Conservation (phyloP, 768 basidiomycete species). For the Macrolepiota albuminosa region DNA sequence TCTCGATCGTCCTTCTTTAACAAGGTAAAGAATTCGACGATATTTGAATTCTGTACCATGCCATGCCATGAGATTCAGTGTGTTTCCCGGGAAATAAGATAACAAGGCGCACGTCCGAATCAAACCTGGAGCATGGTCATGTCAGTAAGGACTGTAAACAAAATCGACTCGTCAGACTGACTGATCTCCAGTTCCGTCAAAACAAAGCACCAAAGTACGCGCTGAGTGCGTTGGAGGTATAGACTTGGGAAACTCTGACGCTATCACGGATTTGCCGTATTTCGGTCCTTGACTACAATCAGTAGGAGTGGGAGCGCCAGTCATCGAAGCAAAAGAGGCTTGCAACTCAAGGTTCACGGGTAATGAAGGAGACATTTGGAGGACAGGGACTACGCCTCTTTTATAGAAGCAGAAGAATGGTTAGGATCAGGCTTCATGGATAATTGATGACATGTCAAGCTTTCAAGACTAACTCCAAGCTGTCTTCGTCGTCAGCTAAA, state of each 20-base stretch:
- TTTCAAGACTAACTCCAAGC: background rate
- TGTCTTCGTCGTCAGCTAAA: background rate
- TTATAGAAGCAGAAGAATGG: background rate
- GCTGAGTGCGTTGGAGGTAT: conserved; percentile 25
- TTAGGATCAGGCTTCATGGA: too few species aligned
- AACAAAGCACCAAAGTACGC: conserved; percentile 62
- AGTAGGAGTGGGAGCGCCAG: background rate
- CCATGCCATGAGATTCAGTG: background rate
- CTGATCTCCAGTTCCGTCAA: conserved; percentile 58
- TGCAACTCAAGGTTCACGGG: background rate
- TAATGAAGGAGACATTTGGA: background rate
- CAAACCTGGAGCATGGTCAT: conserved; percentile 21
- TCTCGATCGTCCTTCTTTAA: conserved; percentile 46
- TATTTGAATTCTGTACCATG: conserved; percentile 39
- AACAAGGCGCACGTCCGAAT: conserved; percentile 28
- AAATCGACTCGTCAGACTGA: conserved; percentile 9
- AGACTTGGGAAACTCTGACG: background rate
- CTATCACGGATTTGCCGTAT: background rate
- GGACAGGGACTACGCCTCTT: background rate
- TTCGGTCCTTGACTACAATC: background rate
- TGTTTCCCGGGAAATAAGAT: background rate
- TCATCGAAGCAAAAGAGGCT: background rate
- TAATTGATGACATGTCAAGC: background rate
- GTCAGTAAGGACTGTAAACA: background rate
- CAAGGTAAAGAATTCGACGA: conserved; percentile 45